Base-by-base conservation (phyloP, 1,284 basidiomycete genomes). In the Naganishia albida region DNA sequence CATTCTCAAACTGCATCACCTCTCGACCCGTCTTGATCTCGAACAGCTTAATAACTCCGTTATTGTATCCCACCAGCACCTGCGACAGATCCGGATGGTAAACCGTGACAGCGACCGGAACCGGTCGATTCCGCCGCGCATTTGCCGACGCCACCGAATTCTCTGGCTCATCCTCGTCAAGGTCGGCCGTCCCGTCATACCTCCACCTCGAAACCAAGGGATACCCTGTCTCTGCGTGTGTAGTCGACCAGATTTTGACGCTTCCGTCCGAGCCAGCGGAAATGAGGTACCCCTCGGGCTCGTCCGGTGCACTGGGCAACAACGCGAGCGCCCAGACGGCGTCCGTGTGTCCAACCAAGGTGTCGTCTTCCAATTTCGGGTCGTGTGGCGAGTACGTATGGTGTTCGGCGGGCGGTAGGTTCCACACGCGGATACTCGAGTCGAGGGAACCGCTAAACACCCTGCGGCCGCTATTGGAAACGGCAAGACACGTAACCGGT, bases 391-490 rank as follows among this genome's bases (percentile, higher is more conserved):
- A 90, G 77, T 97, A 97, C 2, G 81, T 78, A 86, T 93, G 74
- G 85, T 91, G 79, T 86, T 73, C 67, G 16, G 66, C 87, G 49
- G 85, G 82, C 7, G 93, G 92, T 50, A 96, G 81, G 23, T 86
- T 85, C 93, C 93, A 97, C 38, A 96, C 84, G 43, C 91, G 87
- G 74, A 99, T 91, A 1, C 92, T 77, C 3, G 91, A 89, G 78
- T 99, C 95, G 62, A 97, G 81, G 0, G 93, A 96, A 7, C 90
- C 92, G 25, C 93, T 95, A 77, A 93, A 96, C 57, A 99, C 81
- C 6, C 89, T 80, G 26, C 87, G 84, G 68, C 87, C 87, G 23
- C 85, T 83, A 0, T 88, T 86, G 4, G 92, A 88, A 71, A 95
- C 86, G n/a, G 89, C 85, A 16, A 98, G 83, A 46, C 89, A 85